Evolutionary conservation across 2,329 filamentous ascomycete genomes (phyloP), one percentile per base, ranked within the genome.

Genomic region (Apiospora arundinis): DNA sequence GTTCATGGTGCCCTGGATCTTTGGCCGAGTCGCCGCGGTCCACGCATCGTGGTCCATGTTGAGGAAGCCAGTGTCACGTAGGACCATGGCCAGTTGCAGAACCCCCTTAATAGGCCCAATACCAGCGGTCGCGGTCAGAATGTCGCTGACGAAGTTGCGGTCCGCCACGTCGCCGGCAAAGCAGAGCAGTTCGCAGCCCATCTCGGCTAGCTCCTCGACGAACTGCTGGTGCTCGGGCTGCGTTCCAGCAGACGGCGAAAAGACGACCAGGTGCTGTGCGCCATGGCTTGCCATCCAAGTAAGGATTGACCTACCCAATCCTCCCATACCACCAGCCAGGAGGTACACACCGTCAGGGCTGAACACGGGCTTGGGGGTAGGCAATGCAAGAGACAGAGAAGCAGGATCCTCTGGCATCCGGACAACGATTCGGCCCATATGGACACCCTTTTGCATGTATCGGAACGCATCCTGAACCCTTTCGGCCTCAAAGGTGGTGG

Each of bases 1-100:
- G n/a, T 68, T 68, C 67, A 42, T 48, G 8, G 67, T 68, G 25
- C 67, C 67, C 21, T 37, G 14, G 25, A 68, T 25, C 23, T 68
- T 68, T 16, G 67, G 67, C 45, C 45, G 21, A 4, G 48, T 49
- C 48, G 40, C 40, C 2, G 40, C 40, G 40, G 40, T 42, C 40
- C 40, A 42, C 8, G 40, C 40, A 14, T 42, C 40, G 12, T 42
- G 40, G 40, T 42, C 40, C 40, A 42, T 42, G 40, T 46, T 46
- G 44, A 46, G 14, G 44, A 46, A 46, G 44, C 44, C 18, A 46
- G 44, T 21, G 18, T 46, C 14, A 14, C 18, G 18, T 46, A 42
- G 40, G 9, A 42, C 40, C 40, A 42, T 42, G 8, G 40, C 40
- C 12, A 42, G 40, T 42, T 42, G 40, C 40, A 42, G 40, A 42